Base-by-base conservation (phyloP, 768 basidiomycete genomes). In the Phaeotremella fagi region DNA sequence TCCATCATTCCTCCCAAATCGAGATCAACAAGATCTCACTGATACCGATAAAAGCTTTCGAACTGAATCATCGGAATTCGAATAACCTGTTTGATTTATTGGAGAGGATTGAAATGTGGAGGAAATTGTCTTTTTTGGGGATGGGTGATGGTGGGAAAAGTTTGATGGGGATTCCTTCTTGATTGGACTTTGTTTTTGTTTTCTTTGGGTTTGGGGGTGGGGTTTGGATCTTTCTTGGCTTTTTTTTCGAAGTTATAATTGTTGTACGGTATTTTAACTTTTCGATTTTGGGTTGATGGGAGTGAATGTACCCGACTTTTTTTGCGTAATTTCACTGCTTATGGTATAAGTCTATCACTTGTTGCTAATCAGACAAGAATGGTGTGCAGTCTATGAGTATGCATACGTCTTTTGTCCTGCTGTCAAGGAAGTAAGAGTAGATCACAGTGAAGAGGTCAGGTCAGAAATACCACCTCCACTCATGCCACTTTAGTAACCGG, bases 81-180 rank as follows among this genome's bases (percentile, higher is more conserved):
- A 62, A 53, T 0, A 70, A 70, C 50, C 59, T 70, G 25, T 70
- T 70, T 27, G 68, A 70, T 48, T 20, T 70, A 31, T 23, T 70
- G 3, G 68, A 70, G 41, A 33, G 55, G 23, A 50, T 46, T 26
- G 57, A 60, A 15, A 44, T 68, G 3, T 60, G 57, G 58, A 33
- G 50, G 28, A 18, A 38, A 38, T 22, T 63, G 23, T 42, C 44
- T 24, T n/a, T 24, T 16, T 11, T 25, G 20, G 41, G 48, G 14
- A 4, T 48, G 35, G 54, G 54, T 12, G 15, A 38, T 12, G 47
- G 16, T 14, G 45, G n/a, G 36, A 29, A 53, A 18, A 45, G 45
- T 12, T 9, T 6, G 18, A 12, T 22, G 38, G 38, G 38, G 9
- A 18, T 41, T 12, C 38, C 38, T 41, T 12, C 38, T 41, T 41